Evolutionary conservation across 2,329 filamentous ascomycete genomes (phyloP).

Genomic region (Torrubiellomyces zombiae): DNA sequence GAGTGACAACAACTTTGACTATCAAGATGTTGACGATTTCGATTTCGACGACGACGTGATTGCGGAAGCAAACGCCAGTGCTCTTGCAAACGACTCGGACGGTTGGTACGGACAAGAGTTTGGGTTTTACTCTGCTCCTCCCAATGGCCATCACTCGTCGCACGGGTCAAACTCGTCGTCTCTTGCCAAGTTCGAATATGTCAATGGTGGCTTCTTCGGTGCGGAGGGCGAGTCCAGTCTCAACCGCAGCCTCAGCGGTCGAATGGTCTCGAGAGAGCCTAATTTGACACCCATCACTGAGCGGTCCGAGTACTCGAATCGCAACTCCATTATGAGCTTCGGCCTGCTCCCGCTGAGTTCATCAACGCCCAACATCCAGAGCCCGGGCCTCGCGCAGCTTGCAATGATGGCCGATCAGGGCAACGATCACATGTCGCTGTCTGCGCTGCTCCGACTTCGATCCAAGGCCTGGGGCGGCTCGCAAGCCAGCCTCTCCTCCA

Average conservation of each 20-base stretch:
- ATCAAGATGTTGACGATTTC: conserved; percentile 44
- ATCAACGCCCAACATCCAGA: conserved; percentile 33
- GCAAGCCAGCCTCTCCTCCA: conserved; percentile 50
- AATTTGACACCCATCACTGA: conserved; percentile 95
- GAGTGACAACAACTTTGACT: conserved; percentile 23
- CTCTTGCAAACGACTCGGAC: conserved; percentile 77
- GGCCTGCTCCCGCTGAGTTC: conserved; percentile 23
- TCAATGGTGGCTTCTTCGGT: conserved; percentile 81
- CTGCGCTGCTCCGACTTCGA: conserved; percentile 54
- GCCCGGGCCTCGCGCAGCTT: conserved; percentile 62
- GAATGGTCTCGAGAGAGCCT: conserved; percentile 62
- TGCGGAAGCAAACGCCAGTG: conserved; percentile 86
- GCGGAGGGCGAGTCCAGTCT: conserved; percentile 40
- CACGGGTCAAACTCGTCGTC: conserved; percentile 19
- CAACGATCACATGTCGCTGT: conserved; percentile 57
- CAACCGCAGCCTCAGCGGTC: conserved; percentile 55
- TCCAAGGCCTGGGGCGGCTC: conserved; percentile 69
- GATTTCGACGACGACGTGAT: conserved; percentile 80
- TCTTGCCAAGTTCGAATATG: conserved; percentile 36
- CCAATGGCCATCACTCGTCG: conserved; percentile 24
- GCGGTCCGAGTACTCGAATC: conserved; percentile 85
- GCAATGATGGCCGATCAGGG: conserved; percentile 42
- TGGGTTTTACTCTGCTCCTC: conserved; percentile 67
- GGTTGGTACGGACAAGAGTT: conserved; percentile 96
- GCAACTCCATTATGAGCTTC: conserved; percentile 76